Evolutionary conservation across 768 basidiomycete species (phyloP), one percentile per base, ranked within the genome.

Genomic region (Lactarius deliciosus): DNA sequence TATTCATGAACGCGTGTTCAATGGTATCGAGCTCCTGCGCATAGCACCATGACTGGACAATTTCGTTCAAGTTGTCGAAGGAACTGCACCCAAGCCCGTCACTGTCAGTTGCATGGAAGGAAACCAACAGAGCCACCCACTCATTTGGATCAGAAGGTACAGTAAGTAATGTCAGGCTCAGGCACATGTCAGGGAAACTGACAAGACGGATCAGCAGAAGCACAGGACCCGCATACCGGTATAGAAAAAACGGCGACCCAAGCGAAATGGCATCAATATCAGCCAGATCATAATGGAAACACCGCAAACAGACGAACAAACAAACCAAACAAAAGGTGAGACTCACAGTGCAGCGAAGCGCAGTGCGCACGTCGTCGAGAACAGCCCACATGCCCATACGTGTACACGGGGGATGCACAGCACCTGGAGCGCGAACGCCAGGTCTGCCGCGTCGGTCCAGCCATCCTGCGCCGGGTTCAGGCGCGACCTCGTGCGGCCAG

Each of bases 401-500:
- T 75, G 74, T 20, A 65, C 72, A 34, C 72, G 62, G 3, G 74
- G 74, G 11, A 75, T 57, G 54, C 65, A 72, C 43, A 75, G 64
- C 5, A 62, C 45, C 69, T 75, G 55, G 0, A 63, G 65, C 22
- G 71, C 70, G 34, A 72, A 66, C 13, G 74, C 74, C 57, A 75
- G n/a, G 41, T 75, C 73, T 2, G 74, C 74, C 16, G 74, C 74
- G 45, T 75, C 70, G 20, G 74, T 72, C 70, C 74, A 75, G 2
- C 70, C 54, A 57, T 75, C 74, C 22, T 72, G 73, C 11, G 57
- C 68, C 15, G 61, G 71, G 57, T 60, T 66, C n/a, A 60, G 64
- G 11, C 67, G 60, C 18, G 66, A 64, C 41, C 57, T 60, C 34
- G 66, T 64, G 56, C 69, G 69, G 8, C 74, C 74, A 13, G 68